Base-by-base conservation (phyloP, 495 filamentous ascomycete species). In the Pyrenula aspistea region DNA sequence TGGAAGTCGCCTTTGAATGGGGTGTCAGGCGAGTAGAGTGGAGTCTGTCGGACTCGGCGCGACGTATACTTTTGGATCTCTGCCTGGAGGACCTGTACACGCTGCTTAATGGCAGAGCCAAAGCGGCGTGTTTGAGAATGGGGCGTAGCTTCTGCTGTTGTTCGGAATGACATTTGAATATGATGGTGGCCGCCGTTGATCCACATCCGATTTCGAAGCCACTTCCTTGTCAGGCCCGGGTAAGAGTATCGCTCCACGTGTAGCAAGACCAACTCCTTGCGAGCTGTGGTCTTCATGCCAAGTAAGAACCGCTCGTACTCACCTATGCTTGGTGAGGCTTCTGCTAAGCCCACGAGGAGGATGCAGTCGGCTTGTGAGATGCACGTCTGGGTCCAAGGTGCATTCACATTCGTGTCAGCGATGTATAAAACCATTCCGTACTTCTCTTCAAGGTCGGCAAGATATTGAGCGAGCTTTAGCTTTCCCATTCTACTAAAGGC, bases 121-220 rank as follows among this genome's bases (percentile, higher is more conserved):
- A 91, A 86, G 22, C 86, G 85, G 59, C 87, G 89, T 8, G 79
- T 74, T 22, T 85, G 87, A 0, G 88, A 81, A 60, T 94, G 84
- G 20, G 50, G 50, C 0, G 88, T 82, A 19, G 89, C 84, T 59
- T 92, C 84, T 2, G 84, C 71, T 24, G 84, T 83, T n/a, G 84
- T 78, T 36, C 85, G 83, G 69, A 91, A 94, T 1, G 87, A 77
- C 93, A 98, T 96, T 65, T 98, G 93, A 22, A 98, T 87, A 63
- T 98, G 93, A 65, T 96, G 92, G 67, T 98, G 94, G 47, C 93
- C 89, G n/a, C 93, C 93, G 62, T 96, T 98, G 62, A 98, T 89
- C 93, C 93, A 98, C 56, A 95, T 80, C 0, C 93, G 85, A 65
- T 96, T 96, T 62, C 89, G 85, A 21, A 98, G 76, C 93, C 93